These are phyloP conservation scores for Suhomyces taliae DNA, from an alignment of 1,139 yeast genomes.

Conservation along the genomic window DNA sequence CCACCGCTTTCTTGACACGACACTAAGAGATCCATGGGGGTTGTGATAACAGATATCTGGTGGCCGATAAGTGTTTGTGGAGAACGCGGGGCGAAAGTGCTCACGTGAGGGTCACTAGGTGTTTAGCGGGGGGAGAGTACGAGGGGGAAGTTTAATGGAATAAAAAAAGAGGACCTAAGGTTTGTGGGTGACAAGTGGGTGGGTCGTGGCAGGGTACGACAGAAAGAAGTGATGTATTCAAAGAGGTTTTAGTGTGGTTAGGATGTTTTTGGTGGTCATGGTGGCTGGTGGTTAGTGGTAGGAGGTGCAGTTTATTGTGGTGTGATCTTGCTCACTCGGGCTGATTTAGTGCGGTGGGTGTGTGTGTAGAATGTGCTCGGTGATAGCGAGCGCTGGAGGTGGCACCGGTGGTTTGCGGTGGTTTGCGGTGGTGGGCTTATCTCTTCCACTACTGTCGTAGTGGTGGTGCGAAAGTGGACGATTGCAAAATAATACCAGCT, in stretches of 20 bases:
- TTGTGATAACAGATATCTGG: neutral
- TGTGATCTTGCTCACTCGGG: too few relatives aligned
- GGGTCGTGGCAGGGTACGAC: too few relatives aligned
- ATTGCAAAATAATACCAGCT: too few relatives aligned
- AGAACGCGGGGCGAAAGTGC: constrained; percentile 5
- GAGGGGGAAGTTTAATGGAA: too few relatives aligned
- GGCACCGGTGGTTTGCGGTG: neutral
- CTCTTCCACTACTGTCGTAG: too few relatives aligned
- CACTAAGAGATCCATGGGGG: constrained; percentile 20
- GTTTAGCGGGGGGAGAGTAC: neutral
- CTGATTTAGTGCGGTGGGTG: too few relatives aligned
- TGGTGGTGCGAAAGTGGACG: too few relatives aligned
- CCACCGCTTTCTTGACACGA: constrained; percentile 23
- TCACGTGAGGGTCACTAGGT: neutral
- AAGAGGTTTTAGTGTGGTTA: neutral
- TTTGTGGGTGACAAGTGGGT: too few relatives aligned
- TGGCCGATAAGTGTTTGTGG: neutral
- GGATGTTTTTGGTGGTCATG: neutral
- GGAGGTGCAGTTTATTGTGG: too few relatives aligned
- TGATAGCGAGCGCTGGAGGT: neutral
- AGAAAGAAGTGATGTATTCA: too few relatives aligned
- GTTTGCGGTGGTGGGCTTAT: neutral
- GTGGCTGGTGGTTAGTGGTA: neutral
- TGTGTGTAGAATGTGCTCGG: too few relatives aligned
- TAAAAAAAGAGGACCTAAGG: too few relatives aligned